Evolutionary conservation across 192 early-diverging fungal genomes (phyloP), one percentile per base, ranked within the genome.

Genomic region (Gigaspora rosea): DNA sequence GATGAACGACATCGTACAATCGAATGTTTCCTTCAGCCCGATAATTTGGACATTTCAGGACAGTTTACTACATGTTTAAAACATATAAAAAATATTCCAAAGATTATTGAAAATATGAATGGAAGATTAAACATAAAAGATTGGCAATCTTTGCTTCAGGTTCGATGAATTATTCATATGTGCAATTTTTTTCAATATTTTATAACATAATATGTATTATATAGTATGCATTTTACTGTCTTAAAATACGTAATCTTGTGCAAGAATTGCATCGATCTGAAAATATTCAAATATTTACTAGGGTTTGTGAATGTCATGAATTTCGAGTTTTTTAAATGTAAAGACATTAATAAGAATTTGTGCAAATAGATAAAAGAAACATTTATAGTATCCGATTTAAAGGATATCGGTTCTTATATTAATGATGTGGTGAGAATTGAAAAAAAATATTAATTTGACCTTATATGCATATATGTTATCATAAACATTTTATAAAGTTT

Each of bases 71-170:
- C 52, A 8, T 78, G 78, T 32, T 71, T 95, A 18, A 82, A 78
- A 5, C 80, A 85, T 65, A 76, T 86, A 36, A 87, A 83, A 73
- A 88, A 88, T 54, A 80, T 83, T n/a, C 81, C 82, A 58, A 84
- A 75, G 57, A 82, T 84, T 46, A 36, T 87, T 8, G 76, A 78
- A 6, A 71, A 79, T 3, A 51, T 94, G 52, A 84, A 82, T 56
- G 81, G 81, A 33, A 83, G 88, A 63, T 77, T 83, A 7, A 84
- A 80, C 9, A 32, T 89, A 2, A 64, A 58, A 16, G 91, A 92
- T 27, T 94, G 92, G 92, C 84, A 90, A 50, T 65, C 79, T 1
- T 73, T 93, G 10, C 75, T 91, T 18, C 81, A 92, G 78, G 91
- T 91, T 27, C 27, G 27, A 27, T 27, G 78, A 50, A 18, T 9